Evolutionary conservation across 2,329 filamentous ascomycete species (phyloP), one percentile per base, ranked within the genome.

Genomic region (Elsinoe fawcettii): DNA sequence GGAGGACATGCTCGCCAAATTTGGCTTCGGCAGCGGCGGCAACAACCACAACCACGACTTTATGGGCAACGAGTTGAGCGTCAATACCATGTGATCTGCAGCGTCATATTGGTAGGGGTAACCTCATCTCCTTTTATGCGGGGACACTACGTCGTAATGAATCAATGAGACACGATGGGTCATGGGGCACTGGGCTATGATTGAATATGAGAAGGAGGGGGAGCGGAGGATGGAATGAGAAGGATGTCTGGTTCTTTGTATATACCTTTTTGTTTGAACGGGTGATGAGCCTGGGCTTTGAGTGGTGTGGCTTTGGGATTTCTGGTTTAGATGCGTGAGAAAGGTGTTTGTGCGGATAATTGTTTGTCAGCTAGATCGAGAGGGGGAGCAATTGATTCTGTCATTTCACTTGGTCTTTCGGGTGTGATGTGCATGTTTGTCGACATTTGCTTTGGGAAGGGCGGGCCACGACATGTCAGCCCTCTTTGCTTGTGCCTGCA

Each of bases 1-100:
- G 12, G 64, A 69, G 18, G 57, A 68, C 30, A 59, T 43, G 12
- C 47, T 62, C 37, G 36, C 60, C 46, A 61, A 60, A 30, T 61
- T 60, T 34, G 57, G 58, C 7, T 27, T 61, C 18, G 27, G 49
- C 39, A 51, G 22, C 32, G 23, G 25, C 37, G 23, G 47, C 39
- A 51, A 32, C 32, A 34, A 39, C 20, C 39, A 46, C 30, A 37
- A 22, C 30, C 55, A 47, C 36, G 55, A 44, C 23, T 30, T 55
- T 12, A 47, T 58, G 34, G 49, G 32, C 18, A 44, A 39, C 23
- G 56, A 58, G 34, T 23, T 53, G 36, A 34, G 56, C 27, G 56
- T 58, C 37, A 53, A 58, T 27, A 49, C 49, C 56, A 51, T 58
- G 46, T 58, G 39, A 58, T 20, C 30, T 53, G 49, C 32, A 51